Base-by-base conservation (phyloP, 2,329 filamentous ascomycete species). In the Tolypocladium tropicale region DNA sequence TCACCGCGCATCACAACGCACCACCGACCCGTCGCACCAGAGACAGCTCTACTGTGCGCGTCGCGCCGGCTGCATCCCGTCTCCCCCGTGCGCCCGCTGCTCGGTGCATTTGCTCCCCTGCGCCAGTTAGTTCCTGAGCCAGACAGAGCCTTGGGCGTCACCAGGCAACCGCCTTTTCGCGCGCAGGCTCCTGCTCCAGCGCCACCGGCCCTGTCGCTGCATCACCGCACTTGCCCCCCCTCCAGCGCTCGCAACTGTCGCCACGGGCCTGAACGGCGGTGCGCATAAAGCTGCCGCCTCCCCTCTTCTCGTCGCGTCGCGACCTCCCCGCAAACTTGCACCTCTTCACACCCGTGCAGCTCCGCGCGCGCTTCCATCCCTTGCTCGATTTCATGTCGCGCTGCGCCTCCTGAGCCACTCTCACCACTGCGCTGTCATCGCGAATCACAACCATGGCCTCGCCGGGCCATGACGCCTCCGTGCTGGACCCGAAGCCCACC, bases 371-470 rank as follows among this genome's bases (percentile, higher is more conserved):
- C 39, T 54, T 52, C 53, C 36, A 36, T 37, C 30, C 53, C 30
- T 37, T 52, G 32, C 54, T 51, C 56, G 60, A 59, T 62, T 74
- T 71, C 60, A 73, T 75, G 73, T 72, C 66, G 68, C 70, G 61
- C 61, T 63, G 58, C 61, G 60, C 60, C 59, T 56, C 59, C 61
- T 70, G 58, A 68, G 60, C 60, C 63, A 55, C 62, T 61, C 62
- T 60, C 57, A 60, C 56, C 61, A 57, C 58, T 64, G 64, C 67
- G 62, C 63, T 53, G 51, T 59, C 60, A 63, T 62, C 67, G 70
- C 76, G 71, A 71, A 76, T 76, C 72, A 75, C 76, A 75, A 74
- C 74, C 65, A 81, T 82, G 78, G 75, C 78, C 60, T 78, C 78
- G 62, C 74, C 76, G 59, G 69, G 68, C 50, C 68, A 74, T 59